A percentile compares a stretch with the other conserved stretches of the same genome.
These are phyloP conservation scores for Symbiotaphrina buchneri DNA, from an alignment of 495 filamentous ascomycete species.

Conservation along the genomic window DNA sequence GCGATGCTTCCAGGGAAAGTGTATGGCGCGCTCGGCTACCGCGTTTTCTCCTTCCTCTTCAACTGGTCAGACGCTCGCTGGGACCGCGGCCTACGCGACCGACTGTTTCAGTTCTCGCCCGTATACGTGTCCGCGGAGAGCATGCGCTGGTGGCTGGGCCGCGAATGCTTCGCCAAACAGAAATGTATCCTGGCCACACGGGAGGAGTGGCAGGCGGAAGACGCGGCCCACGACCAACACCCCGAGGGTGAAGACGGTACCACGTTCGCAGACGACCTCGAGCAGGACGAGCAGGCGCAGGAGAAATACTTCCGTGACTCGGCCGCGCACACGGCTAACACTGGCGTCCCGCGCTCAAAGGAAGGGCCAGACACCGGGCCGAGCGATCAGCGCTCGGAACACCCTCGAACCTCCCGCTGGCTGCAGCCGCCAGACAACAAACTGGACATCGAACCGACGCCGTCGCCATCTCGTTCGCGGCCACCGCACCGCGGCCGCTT, in stretches of 20 bases:
- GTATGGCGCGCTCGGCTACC: constrained; percentile 77
- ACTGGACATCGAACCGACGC: neutral
- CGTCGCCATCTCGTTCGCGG: neutral
- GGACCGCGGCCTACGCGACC: constrained; percentile 58
- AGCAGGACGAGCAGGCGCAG: constrained; percentile 25
- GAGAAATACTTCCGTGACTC: constrained; percentile 8
- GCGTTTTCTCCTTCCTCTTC: constrained; percentile 78
- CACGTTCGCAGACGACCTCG: no score
- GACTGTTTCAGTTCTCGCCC: constrained; percentile 82
- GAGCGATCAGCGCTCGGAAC: neutral
- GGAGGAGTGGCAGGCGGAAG: constrained; percentile 40
- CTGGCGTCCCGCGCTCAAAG: constrained; percentile 2
- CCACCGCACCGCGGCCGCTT: constrained; percentile 8
- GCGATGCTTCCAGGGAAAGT: constrained; percentile 31
- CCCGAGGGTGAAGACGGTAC: no score
- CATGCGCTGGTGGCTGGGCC: constrained; percentile 91
- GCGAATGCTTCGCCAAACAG: constrained; percentile 77
- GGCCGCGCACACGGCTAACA: neutral
- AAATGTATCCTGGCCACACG: constrained; percentile 72
- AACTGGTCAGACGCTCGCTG: constrained; percentile 72
- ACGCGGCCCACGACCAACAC: no score
- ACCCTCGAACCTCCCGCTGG: no score
- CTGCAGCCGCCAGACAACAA: no score
- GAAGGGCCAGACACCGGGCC: constrained; percentile 1
- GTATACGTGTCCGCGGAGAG: constrained; percentile 78